These are phyloP conservation scores for Discostella stelligeroides DNA, from an alignment of 108 stramenopile genomes.

Conservation along the genomic window DNA sequence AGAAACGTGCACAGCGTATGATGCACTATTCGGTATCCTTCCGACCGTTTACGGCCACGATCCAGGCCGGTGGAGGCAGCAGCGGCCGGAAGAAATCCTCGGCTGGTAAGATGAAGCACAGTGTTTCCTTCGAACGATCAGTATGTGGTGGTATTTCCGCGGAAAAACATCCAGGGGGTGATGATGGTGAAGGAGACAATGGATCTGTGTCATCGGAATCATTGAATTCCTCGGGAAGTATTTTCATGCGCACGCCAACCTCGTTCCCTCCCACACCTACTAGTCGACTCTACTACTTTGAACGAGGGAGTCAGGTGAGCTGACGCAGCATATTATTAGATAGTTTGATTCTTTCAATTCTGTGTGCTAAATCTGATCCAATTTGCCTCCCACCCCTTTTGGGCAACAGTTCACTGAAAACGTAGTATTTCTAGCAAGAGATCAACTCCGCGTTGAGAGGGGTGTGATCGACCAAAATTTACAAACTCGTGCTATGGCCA, in stretches of 20 bases:
- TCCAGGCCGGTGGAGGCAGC: conserved; percentile 26
- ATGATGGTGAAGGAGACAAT: conserved; percentile 29
- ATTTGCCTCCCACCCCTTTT: background rate
- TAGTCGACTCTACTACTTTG: conserved; percentile 86
- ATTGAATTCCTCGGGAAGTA: conserved; percentile 53
- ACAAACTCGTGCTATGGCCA: conserved; percentile 86
- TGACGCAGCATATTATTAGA: no score
- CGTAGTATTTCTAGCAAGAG: conserved; percentile 92
- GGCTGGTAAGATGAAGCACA: conserved; percentile 26
- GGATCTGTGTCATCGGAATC: conserved; percentile 54
- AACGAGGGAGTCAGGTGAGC: conserved; percentile 50
- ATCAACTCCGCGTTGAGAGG: conserved; percentile 88
- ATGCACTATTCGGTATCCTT: conserved; percentile 89
- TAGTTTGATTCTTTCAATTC: background rate
- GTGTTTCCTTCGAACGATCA: conserved; percentile 35
- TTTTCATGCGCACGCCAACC: conserved; percentile 96
- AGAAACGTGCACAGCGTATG: conserved; percentile 79
- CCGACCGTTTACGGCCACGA: conserved; percentile 86
- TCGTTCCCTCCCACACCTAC: conserved; percentile 95
- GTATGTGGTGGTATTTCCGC: conserved; percentile 5
- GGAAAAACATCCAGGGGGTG: no score
- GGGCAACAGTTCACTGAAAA: conserved; percentile 85
- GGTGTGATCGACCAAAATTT: conserved; percentile 78
- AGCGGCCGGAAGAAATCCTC: background rate
- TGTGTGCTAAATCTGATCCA: background rate